phyloP scores from a whole-genome alignment of 2,329 filamentous ascomycete species.

The Colletotrichum salicis region DNA sequence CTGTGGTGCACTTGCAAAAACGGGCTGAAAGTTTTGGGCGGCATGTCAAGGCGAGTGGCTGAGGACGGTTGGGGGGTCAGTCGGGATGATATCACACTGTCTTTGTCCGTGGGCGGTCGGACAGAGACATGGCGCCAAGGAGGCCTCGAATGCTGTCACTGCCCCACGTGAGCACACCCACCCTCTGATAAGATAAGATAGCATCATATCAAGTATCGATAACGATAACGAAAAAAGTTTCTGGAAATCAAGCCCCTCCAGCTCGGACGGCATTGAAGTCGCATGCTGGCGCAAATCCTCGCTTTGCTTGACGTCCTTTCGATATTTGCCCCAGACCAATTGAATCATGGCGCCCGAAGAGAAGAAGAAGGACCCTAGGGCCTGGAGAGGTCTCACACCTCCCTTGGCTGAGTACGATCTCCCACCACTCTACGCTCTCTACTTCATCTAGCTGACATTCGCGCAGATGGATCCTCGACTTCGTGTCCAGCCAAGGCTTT shows the following conservation, averaged over 20 bases:
- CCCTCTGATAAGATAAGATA: not conserved
- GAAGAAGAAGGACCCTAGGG: slow-evolving; percentile 59
- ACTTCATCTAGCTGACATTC: no score
- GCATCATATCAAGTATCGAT: slow-evolving; percentile 1
- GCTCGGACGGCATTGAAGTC: slow-evolving; percentile 3
- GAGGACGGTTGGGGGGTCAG: slow-evolving; percentile 17
- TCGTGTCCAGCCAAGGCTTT: slow-evolving; percentile 86
- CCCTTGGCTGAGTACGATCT: slow-evolving; percentile 46
- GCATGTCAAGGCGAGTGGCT: slow-evolving; percentile 27
- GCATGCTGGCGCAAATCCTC: not conserved
- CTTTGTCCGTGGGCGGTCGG: slow-evolving; percentile 33
- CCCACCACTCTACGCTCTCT: no score
- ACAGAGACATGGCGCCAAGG: slow-evolving; percentile 29
- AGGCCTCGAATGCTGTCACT: not conserved
- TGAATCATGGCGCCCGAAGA: slow-evolving; percentile 46
- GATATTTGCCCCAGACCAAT: not conserved
- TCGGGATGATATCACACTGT: slow-evolving; percentile 32
- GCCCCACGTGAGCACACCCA: not conserved
- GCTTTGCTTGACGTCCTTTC: not conserved
- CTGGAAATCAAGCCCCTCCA: slow-evolving; percentile 22
- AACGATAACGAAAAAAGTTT: slow-evolving; percentile 33
- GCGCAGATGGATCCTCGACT: slow-evolving; percentile 87
- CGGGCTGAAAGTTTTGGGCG: slow-evolving; percentile 25
- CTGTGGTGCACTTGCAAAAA: slow-evolving; percentile 17
- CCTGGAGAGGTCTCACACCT: slow-evolving; percentile 53